A percentile compares a stretch with the other conserved stretches of the same genome.
Conservation (phyloP, 2,329 filamentous ascomycete species). For the Scedosporium apiospermum region DNA sequence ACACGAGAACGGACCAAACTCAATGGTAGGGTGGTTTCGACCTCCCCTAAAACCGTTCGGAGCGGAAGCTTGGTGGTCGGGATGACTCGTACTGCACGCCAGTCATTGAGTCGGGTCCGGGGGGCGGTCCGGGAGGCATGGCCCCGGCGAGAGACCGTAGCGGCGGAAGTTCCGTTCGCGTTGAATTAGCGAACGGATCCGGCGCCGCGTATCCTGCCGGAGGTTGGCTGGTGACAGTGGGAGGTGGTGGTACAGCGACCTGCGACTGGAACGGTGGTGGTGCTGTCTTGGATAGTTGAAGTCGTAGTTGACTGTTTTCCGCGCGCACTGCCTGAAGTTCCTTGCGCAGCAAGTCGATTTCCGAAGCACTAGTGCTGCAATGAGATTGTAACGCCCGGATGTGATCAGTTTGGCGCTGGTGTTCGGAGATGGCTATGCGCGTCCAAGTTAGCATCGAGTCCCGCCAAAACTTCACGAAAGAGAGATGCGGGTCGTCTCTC, state of each 20-base stretch:
- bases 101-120: conserved; percentile 50
- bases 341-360: conserved; percentile 38
- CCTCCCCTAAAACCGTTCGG: conserved; percentile 23
- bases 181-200: conserved; percentile 14
- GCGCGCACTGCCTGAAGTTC: conserved; percentile 37
- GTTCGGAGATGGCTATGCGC: conserved; percentile 49
- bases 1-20: background rate
- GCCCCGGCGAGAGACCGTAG: conserved; percentile 29
- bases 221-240: conserved; percentile 17
- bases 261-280: conserved; percentile 11
- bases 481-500: background rate
- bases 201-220: conserved; percentile 20
- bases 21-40: background rate
- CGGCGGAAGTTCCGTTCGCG: conserved; percentile 37
- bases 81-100: conserved; percentile 52
- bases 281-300: conserved; percentile 9
- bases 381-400: conserved; percentile 38
- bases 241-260: conserved; percentile 13
- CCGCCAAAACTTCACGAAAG: background rate
- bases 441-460: background rate
- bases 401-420: conserved; percentile 43
- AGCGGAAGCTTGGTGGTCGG: conserved; percentile 36
- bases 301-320: conserved; percentile 38
- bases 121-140: conserved; percentile 21
- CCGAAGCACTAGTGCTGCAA: conserved; percentile 28